A percentile compares a stretch with the other conserved stretches of the same genome.
These are phyloP conservation scores for Diddensiella transvaalensis DNA, from an alignment of 805 yeast genomes.

Conservation along the genomic window DNA sequence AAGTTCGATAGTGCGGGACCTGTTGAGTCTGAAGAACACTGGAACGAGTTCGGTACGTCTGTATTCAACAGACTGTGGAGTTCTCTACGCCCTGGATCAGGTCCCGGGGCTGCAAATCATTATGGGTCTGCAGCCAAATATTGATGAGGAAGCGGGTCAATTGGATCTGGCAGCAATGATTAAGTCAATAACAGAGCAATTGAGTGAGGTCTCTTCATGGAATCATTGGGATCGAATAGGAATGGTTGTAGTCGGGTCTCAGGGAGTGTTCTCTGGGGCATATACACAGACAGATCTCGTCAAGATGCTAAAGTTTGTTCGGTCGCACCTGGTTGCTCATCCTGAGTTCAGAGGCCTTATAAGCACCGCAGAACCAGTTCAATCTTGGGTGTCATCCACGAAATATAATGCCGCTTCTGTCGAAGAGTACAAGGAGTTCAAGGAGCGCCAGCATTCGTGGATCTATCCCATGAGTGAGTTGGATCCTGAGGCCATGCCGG, in stretches of 20 bases:
- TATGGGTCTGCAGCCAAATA: conserved; percentile 22
- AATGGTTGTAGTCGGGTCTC: conserved; percentile 25
- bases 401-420: conserved; percentile 21
- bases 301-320: conserved; percentile 19
- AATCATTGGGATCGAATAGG: conserved; percentile 19
- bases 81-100: conserved; percentile 18
- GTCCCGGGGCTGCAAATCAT: conserved; percentile 17
- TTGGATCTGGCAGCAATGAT: conserved; percentile 8
- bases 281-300: conserved; percentile 22
- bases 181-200: conserved; percentile 15
- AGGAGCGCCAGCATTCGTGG: conserved; percentile 1
- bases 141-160: conserved; percentile 1
- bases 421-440: conserved; percentile 29
- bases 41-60: conserved; percentile 20
- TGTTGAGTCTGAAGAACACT: conserved; percentile 8
- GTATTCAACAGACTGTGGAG: conserved; percentile 22
- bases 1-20: conserved; percentile 13
- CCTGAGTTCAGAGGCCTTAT: conserved; percentile 44
- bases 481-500: background rate
- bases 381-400: conserved; percentile 40
- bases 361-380: conserved; percentile 83
- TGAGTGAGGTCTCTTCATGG: conserved; percentile 18
- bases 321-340: conserved; percentile 5
- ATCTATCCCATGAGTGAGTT: conserved; percentile 1
- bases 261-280: conserved; percentile 21